These are phyloP conservation scores for Omphalotus guepiniiformis DNA, from an alignment of 768 basidiomycete genomes.

Conservation along the genomic window DNA sequence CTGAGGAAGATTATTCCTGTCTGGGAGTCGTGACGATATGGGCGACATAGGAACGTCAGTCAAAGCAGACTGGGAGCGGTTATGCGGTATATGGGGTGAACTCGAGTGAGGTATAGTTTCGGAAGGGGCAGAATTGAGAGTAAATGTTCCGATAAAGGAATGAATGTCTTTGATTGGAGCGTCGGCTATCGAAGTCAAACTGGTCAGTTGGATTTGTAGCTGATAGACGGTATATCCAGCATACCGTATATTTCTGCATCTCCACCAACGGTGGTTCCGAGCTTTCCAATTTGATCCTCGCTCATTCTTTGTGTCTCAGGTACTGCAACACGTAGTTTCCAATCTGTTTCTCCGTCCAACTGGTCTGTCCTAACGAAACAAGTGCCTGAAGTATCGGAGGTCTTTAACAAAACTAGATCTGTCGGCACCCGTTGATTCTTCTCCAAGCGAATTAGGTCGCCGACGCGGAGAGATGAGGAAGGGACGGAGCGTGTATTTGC, in stretches of 20 bases:
- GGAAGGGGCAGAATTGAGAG: conserved; percentile 40
- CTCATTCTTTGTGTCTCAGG: conserved; percentile 73
- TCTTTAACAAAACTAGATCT: conserved; percentile 85
- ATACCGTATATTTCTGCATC: conserved; percentile 93
- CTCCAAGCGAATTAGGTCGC: conserved; percentile 87
- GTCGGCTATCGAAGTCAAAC: conserved; percentile 76
- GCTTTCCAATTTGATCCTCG: conserved; percentile 47
- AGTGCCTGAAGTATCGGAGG: conserved; percentile 85
- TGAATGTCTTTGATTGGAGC: conserved; percentile 97
- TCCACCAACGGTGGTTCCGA: conserved; percentile 21
- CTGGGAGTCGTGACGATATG: neutral
- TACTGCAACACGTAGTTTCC: conserved; percentile 93
- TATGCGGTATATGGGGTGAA: conserved; percentile 19
- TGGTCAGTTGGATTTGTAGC: conserved; percentile 13
- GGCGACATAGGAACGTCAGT: conserved; percentile 32
- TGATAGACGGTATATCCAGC: conserved; percentile 36
- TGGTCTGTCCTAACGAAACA: conserved; percentile 99
- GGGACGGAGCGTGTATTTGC: conserved; percentile 73
- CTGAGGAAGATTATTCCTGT: conserved; percentile 8
- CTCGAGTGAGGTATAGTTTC: conserved; percentile 16
- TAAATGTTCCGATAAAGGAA: conserved; percentile 90
- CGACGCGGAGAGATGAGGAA: conserved; percentile 83
- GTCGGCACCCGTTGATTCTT: conserved; percentile 98
- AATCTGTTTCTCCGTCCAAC: conserved; percentile 97
- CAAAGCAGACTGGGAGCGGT: conserved; percentile 31